A percentile compares a stretch with the other conserved stretches of the same genome.
Evolutionary conservation across 305 asterid genomes (phyloP).

Genomic region (Fraxinus baroniana): DNA sequence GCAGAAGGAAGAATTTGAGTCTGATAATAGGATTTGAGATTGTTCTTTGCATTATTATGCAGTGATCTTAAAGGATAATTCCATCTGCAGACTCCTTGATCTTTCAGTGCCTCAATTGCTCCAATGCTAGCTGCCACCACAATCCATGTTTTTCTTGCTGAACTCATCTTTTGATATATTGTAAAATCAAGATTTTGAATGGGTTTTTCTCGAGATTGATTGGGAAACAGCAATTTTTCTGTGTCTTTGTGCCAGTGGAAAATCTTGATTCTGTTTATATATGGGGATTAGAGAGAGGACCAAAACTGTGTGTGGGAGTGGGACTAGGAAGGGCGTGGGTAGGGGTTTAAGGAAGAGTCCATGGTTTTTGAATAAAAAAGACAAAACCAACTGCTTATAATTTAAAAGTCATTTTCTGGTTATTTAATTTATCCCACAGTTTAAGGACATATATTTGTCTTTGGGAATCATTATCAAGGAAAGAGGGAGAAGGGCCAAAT

Average conservation of each 20-base stretch:
- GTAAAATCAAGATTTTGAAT: background rate
- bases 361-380: too few relatives aligned
- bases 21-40: slow-evolving; percentile 20
- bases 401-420: too few relatives aligned
- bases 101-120: slow-evolving; percentile 53
- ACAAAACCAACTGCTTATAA: too few relatives aligned
- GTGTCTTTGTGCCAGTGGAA: background rate
- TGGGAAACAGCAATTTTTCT: background rate
- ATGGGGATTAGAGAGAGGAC: background rate
- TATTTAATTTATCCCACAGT: too few relatives aligned
- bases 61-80: slow-evolving; percentile 38
- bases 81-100: slow-evolving; percentile 60
- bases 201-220: background rate
- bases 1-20: slow-evolving; percentile 16
- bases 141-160: slow-evolving; percentile 30
- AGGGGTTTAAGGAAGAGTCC: too few relatives aligned
- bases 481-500: too few relatives aligned
- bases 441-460: too few relatives aligned
- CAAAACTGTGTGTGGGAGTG: background rate
- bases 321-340: too few relatives aligned
- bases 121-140: slow-evolving; percentile 57
- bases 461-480: too few relatives aligned
- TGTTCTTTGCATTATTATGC: too few relatives aligned
- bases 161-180: slow-evolving; percentile 22
- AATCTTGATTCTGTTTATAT: background rate